Base-by-base conservation (phyloP, 805 yeast genomes). In the Cyberlindnera japonica region DNA sequence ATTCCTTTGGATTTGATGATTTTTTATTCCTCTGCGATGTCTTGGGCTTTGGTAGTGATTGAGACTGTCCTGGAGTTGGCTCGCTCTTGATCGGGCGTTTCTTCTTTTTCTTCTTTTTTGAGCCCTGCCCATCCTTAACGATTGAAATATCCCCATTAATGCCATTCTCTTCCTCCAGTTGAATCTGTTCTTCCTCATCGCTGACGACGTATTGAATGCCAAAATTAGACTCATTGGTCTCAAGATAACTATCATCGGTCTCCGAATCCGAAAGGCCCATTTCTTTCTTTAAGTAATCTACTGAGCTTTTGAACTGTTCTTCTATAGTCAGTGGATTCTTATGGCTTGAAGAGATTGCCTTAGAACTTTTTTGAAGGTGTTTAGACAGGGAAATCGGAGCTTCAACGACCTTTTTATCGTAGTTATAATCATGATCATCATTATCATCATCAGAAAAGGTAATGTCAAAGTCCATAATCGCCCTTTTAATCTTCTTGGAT, bases 391-490 rank as follows among this genome's bases (percentile, higher is more conserved):
- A n/a, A n/a, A n/a, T n/a, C n/a, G n/a, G n/a, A n/a, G n/a, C n/a
- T n/a, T n/a, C n/a, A n/a, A n/a, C n/a, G n/a, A n/a, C 34, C 42
- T 27, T 20, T 9, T 34, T 18, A 6, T 18, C 19, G 5, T 22
- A 4, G 19, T 18, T 15, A 14, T n/a, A 12, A 13, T 23, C 22
- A 14, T 15, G 12, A 5, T 30, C 37, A 10, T 19, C 44, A 2
- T 43, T 40, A 16, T 36, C 45, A 4, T 41, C 45, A 13, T 47
- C 54, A 4, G 48, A 47, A 38, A 52, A 39, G 4, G 38, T 44
- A 12, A 52, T 36, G 37, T 48, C 55, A 37, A 54, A 40, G 21
- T 51, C 45, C 35, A 52, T 14, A 10, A 54, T 52, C 41, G 50
- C 47, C 15, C 35, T 48, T 35, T 45, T 49, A 7, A 47, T 12